These are phyloP conservation scores for Mycosarcoma maydis DNA, from an alignment of 1,284 basidiomycete genomes.

Conservation along the genomic window DNA sequence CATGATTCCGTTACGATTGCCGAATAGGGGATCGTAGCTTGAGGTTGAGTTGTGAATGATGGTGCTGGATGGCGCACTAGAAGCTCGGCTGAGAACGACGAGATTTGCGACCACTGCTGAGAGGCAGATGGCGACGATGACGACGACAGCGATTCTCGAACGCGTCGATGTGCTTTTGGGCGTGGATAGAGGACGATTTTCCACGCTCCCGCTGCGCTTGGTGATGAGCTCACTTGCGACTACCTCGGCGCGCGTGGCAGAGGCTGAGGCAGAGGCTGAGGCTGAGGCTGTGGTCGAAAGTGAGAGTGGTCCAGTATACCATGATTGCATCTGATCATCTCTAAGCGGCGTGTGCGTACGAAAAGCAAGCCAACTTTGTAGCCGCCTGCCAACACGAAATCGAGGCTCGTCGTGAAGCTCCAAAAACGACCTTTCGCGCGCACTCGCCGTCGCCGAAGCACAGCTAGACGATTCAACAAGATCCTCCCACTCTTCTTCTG, in stretches of 20 bases:
- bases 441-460: neutral
- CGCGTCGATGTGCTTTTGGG: neutral
- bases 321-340: too few relatives aligned
- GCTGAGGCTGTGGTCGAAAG: too few relatives aligned
- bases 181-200: slow-evolving; percentile 14
- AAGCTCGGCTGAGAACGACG: slow-evolving; percentile 10
- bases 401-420: slow-evolving; percentile 23
- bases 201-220: slow-evolving; percentile 1
- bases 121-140: neutral
- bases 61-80: neutral
- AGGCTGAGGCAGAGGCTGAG: too few relatives aligned
- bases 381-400: too few relatives aligned
- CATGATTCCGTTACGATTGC: too few relatives aligned
- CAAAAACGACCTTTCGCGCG: slow-evolving; percentile 20
- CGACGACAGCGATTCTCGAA: neutral
- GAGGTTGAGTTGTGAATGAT: too few relatives aligned
- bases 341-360: too few relatives aligned
- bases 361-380: neutral
- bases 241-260: too few relatives aligned
- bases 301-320: slow-evolving; percentile 5
- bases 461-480: neutral
- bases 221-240: slow-evolving; percentile 20
- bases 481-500: slow-evolving; percentile 41
- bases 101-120: slow-evolving; percentile 19
- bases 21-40: too few relatives aligned